Evolutionary conservation across 768 basidiomycete species (phyloP), one percentile per base, ranked within the genome.

Genomic region (Amyloporia xantha): DNA sequence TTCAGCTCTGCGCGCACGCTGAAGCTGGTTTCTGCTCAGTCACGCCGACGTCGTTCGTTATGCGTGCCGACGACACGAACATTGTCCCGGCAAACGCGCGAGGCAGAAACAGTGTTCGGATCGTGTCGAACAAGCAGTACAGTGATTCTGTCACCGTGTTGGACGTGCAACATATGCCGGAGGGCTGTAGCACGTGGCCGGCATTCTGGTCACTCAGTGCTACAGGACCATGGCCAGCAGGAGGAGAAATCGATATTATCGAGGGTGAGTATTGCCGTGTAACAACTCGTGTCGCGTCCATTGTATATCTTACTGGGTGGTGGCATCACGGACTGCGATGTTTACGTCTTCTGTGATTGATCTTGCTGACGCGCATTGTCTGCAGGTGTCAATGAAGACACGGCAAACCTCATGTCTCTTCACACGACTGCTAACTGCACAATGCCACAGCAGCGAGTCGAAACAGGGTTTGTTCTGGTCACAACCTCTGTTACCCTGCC

Each of bases 241-340:
- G 76, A n/a, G 80, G 80, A 4, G 80, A 82, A 55, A 75, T 80
- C 27, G 79, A 81, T 59, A 74, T 82, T 48, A 72, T 82, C 19
- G 81, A 83, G 64, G 80, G 78, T 73, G 13, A 5, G 46, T 21
- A 5, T 35, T 17, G 7, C 30, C 20, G 11, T 35, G 28, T 19
- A 4, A 4, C 41, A n/a, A 5, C 25, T 3, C 17, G 21, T 9
- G 25, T 27, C 24, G n/a, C 41, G 19, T 10, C 20, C 19, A 42
- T n/a, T n/a, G n/a, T n/a, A 17, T 19, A 41, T 20, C 33, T 35
- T n/a, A 35, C 33, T 9, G 33, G 9, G 33, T 35, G 10, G 33
- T n/a, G n/a, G n/a, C n/a, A n/a, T n/a, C n/a, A n/a, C n/a, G n/a
- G n/a, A n/a, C n/a, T n/a, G n/a, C n/a, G n/a, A n/a, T n/a, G n/a